A percentile compares a stretch with the other conserved stretches of the same genome.
Conservation (phyloP, 345 rosid genomes). For the Eucalyptus grandis region DNA sequence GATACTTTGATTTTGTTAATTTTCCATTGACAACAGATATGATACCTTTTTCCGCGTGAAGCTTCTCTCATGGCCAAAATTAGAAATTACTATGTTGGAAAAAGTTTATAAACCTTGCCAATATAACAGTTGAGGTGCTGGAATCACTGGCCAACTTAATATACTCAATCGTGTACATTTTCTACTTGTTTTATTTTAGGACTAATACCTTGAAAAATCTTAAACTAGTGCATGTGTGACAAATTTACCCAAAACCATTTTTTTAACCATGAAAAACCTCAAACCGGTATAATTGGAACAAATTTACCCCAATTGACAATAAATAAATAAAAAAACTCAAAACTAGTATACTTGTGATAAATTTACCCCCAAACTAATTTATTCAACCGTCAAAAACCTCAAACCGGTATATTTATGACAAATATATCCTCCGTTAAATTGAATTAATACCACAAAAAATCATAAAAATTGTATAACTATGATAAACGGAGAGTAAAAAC, state of each 20-base stretch:
- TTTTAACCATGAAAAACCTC: too few species aligned
- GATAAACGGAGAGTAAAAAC: too few species aligned
- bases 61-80: background rate
- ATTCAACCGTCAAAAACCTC: rapidly evolving
- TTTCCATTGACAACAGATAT: background rate
- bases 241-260: too few species aligned
- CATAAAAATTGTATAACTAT: too few species aligned
- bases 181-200: too few species aligned
- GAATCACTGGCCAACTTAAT: background rate
- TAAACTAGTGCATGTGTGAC: rapidly evolving
- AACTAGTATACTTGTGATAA: rapidly evolving
- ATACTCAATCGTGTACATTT: background rate
- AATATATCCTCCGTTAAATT: too few species aligned
- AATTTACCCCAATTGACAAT: too few species aligned
- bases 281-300: rapidly evolving
- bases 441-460: too few species aligned
- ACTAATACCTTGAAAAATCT: too few species aligned
- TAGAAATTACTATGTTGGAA: background rate
- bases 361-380: too few species aligned
- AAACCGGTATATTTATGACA: too few species aligned
- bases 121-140: background rate
- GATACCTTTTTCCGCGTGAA: background rate
- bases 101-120: background rate
- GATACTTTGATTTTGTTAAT: background rate
- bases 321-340: too few species aligned